phyloP scores from a whole-genome alignment of 805 yeast species.

The Kluyveromyces starmeri region DNA sequence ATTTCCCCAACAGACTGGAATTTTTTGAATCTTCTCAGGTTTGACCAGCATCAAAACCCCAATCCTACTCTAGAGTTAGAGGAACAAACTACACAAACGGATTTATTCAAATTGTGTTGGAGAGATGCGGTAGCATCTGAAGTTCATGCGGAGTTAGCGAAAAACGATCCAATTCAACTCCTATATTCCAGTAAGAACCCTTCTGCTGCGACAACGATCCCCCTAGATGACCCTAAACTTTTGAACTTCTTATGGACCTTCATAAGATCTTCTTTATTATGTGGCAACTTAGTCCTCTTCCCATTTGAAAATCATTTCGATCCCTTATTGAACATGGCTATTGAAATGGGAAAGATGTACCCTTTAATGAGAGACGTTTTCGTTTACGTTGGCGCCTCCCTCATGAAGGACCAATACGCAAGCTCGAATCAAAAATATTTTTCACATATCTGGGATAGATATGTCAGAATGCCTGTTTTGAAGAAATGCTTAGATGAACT shows the following conservation, averaged over 20 bases:
- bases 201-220: background rate
- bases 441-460: constrained; percentile 10
- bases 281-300: constrained; percentile 7
- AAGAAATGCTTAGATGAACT: constrained; percentile 7
- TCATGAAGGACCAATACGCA: constrained; percentile 8
- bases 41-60: constrained; percentile 2
- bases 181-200: constrained; percentile 1
- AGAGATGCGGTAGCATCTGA: background rate
- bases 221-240: constrained; percentile 5
- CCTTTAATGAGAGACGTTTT: constrained; percentile 5
- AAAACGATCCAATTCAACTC: constrained; percentile 1
- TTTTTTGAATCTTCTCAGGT: constrained; percentile 2
- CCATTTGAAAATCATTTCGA: constrained; percentile 6
- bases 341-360: constrained; percentile 1
- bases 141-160: background rate
- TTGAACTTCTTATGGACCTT: constrained; percentile 7
- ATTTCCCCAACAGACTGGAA: constrained; percentile 6
- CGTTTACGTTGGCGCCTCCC: constrained; percentile 6
- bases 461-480: constrained; percentile 9
- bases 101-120: constrained; percentile 4
- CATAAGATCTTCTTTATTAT: constrained; percentile 1
- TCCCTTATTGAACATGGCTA: constrained; percentile 3
- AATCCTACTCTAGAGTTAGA: background rate
- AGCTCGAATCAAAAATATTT: constrained; percentile 2
- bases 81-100: background rate